phyloP scores from a whole-genome alignment of 2,329 filamentous ascomycete genomes.

The Clarireedia paspali region DNA sequence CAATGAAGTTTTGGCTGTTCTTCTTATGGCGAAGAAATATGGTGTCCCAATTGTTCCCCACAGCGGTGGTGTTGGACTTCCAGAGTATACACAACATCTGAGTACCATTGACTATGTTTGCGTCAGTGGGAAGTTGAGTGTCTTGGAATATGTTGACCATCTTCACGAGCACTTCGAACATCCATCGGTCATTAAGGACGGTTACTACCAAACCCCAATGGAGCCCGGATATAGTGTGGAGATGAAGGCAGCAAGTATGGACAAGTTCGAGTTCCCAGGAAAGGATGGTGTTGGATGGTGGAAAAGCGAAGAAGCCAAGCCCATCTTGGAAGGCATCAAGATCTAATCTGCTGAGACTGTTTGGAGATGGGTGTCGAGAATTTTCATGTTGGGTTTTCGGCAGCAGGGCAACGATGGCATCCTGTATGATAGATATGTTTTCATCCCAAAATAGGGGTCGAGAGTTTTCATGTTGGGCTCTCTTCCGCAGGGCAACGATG shows the following conservation, averaged over 20 bases:
- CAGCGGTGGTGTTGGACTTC: conserved; percentile 80
- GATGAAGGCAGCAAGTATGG: conserved; percentile 88
- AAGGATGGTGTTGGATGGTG: conserved; percentile 70
- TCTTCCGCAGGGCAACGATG: conserved; percentile 26
- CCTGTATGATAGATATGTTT: conserved; percentile 15
- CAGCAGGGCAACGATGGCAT: conserved; percentile 28
- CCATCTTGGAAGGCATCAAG: conserved; percentile 29
- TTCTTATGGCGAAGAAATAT: conserved; percentile 70
- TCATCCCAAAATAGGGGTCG: conserved; percentile 19
- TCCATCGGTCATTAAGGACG: conserved; percentile 71
- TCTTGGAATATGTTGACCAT: conserved; percentile 89
- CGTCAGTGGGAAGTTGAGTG: conserved; percentile 70
- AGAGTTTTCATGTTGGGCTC: conserved; percentile 27
- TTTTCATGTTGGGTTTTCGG: conserved; percentile 24
- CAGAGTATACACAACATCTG: conserved; percentile 90
- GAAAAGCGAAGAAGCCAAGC: conserved; percentile 51
- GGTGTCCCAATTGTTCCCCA: conserved; percentile 80
- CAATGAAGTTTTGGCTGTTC: conserved; percentile 85
- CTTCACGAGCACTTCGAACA: conserved; percentile 89
- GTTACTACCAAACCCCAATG: conserved; percentile 79
- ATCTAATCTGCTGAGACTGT: conserved; percentile 17
- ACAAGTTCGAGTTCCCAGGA: conserved; percentile 68
- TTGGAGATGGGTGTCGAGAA: conserved; percentile 14
- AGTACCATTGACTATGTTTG: conserved; percentile 90
- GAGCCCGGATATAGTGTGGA: conserved; percentile 86